Conservation (phyloP, 2,329 filamentous ascomycete genomes). For the Aspergillus viridinutans region DNA sequence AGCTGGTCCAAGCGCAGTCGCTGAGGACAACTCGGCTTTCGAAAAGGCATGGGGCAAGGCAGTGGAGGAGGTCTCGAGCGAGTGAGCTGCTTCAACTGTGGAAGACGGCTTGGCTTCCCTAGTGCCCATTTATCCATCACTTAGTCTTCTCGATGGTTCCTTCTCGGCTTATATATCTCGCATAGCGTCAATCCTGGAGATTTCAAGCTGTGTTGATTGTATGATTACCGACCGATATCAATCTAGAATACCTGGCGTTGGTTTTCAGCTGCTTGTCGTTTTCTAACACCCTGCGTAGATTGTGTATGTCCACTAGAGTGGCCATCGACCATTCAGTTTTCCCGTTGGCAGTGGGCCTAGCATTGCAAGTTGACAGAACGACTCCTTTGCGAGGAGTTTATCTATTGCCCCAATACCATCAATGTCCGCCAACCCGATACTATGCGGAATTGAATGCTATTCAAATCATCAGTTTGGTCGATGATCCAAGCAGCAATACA, state of each 20-base stretch:
- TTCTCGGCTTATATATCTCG: not conserved
- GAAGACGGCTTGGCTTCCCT: not conserved
- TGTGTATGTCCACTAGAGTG: not conserved
- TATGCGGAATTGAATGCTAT: not conserved
- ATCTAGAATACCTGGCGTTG: not conserved
- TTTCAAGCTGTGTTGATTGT: not conserved
- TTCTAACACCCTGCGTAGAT: not conserved
- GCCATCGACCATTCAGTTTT: not conserved
- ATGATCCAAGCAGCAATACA: too few species aligned
- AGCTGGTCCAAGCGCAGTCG: conserved; percentile 3
- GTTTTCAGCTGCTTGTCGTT: not conserved
- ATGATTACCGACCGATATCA: not conserved
- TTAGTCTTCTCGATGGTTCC: not conserved
- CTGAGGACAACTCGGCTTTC: conserved; percentile 24
- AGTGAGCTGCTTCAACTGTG: conserved; percentile 1
- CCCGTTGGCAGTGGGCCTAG: too few species aligned
- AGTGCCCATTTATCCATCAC: not conserved
- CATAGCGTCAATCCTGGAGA: not conserved
- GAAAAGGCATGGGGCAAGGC: conserved; percentile 38
- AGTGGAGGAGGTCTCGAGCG: conserved; percentile 21
- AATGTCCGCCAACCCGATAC: not conserved
- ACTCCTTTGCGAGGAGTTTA: not conserved
- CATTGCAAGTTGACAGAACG: not conserved
- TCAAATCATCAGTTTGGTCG: too few species aligned
- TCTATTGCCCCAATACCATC: too few species aligned